These are phyloP conservation scores for Arachnomyces sp. DNA, from an alignment of 2,329 filamentous ascomycete species.

Conservation along the genomic window DNA sequence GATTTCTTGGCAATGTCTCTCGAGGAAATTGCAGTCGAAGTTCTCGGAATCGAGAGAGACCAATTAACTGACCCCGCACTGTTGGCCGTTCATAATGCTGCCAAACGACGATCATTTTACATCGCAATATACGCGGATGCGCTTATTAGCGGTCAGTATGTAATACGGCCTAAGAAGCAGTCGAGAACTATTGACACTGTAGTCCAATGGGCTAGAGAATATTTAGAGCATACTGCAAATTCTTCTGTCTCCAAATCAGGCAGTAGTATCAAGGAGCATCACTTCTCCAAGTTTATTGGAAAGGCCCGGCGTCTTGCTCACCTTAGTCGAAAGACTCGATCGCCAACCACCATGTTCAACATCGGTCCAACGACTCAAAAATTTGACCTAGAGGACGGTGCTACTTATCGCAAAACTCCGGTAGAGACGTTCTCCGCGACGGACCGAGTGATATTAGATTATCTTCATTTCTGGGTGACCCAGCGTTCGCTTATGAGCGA, in stretches of 20 bases:
- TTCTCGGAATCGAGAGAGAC: slow-evolving; percentile 23
- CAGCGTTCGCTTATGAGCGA: slow-evolving; percentile 33
- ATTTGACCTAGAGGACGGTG: slow-evolving; percentile 14
- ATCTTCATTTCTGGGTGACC: slow-evolving; percentile 46
- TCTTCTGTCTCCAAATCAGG: slow-evolving; percentile 7
- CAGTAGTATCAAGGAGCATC: slow-evolving; percentile 24
- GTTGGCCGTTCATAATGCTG: slow-evolving; percentile 29
- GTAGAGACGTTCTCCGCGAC: slow-evolving; percentile 39
- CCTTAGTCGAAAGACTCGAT: slow-evolving; percentile 34
- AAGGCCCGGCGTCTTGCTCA: slow-evolving; percentile 37
- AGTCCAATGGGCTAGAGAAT: slow-evolving; percentile 49
- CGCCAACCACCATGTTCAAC: slow-evolving; percentile 34
- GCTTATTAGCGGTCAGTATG: slow-evolving; percentile 34
- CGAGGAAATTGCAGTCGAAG: slow-evolving; percentile 30
- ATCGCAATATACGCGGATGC: slow-evolving; percentile 27
- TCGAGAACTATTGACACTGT: slow-evolving; percentile 44
- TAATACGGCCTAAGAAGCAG: slow-evolving; percentile 46
- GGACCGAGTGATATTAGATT: slow-evolving; percentile 50
- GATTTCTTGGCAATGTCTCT: slow-evolving; percentile 27
- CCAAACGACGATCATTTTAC: slow-evolving; percentile 25
- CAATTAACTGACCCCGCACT: slow-evolving; percentile 25
- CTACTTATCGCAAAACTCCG: slow-evolving; percentile 24
- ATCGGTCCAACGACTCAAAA: slow-evolving; percentile 34
- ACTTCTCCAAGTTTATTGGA: slow-evolving; percentile 36
- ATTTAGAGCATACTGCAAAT: slow-evolving; percentile 42